Base-by-base conservation (phyloP, 2,329 filamentous ascomycete genomes). In the Fusarium sp. region DNA sequence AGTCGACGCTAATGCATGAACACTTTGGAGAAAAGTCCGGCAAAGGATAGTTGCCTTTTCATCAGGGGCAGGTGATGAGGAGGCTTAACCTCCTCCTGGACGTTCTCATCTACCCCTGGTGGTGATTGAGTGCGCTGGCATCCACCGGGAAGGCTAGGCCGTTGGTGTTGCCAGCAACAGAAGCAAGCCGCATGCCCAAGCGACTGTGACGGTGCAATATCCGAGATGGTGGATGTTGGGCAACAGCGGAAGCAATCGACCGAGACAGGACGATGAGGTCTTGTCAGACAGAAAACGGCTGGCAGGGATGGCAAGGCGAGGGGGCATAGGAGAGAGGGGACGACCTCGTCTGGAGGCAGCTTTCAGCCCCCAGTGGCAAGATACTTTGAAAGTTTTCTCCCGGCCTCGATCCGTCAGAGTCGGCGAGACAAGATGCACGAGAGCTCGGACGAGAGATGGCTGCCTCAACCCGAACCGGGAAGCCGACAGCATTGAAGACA, bases 1-100 rank as follows among this genome's bases (percentile, higher is more conserved):
- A 57, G 38, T 47, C 64, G 72, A 72, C 66, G 65, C 71, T 76
- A 73, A 76, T 66, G 65, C 69, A 64, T 74, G 68, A 71, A 73
- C 61, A 47, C 50, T 31, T 63, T 68, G 63, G 45, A 69, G 62
- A 69, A 76, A 22, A 66, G 35, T n/a, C 52, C 47, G 65, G 58
- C 27, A 36, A 42, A 20, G 40, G 33, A 54, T 25, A 25, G 27
- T 68, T 62, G 13, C 38, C 38, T 47, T 60, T 54, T 47, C 25
- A 50, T 36, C 66, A 69, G 60, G 58, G 47, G 63, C 45, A 65
- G 66, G 27, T 36, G 59, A 35, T 40, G 67, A 57, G 40, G 31
- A 47, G 16, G 27, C 20, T 20, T 25, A 45, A 66, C 35, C 40
- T 54, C 27, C 40, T 13, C 7, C 47, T 57, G n/a, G 20, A 63